phyloP scores from a whole-genome alignment of 176 grass and related monocot species.

The Thalia dealbata region DNA sequence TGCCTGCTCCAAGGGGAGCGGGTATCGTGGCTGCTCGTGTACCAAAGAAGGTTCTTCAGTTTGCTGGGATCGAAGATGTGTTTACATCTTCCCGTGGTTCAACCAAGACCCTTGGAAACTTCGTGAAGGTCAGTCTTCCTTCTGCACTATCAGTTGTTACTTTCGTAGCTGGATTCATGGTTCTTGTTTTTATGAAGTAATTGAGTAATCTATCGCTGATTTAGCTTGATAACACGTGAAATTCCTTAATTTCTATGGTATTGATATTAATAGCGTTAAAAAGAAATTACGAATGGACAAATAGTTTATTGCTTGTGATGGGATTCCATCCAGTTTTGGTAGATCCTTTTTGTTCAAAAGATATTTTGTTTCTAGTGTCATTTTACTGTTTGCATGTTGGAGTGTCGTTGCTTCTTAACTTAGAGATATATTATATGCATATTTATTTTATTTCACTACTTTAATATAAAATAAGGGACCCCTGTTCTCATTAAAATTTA shows the following conservation, averaged over 20 bases:
- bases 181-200: too few relatives aligned
- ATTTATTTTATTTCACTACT: too few relatives aligned
- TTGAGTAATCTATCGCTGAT: background rate
- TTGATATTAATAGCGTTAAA: background rate
- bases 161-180: background rate
- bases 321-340: background rate
- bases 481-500: too few relatives aligned
- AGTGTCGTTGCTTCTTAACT: too few relatives aligned
- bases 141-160: background rate
- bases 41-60: constrained; percentile 17
- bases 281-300: too few relatives aligned
- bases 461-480: too few relatives aligned
- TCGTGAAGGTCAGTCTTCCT: constrained; percentile 6
- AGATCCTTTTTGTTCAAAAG: too few relatives aligned
- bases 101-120: constrained; percentile 20
- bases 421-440: too few relatives aligned
- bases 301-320: background rate
- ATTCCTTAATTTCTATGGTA: background rate
- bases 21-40: constrained; percentile 13
- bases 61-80: constrained; percentile 11
- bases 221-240: background rate
- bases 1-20: constrained; percentile 6
- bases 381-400: too few relatives aligned
- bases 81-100: constrained; percentile 16
- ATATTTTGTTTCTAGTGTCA: too few relatives aligned